phyloP scores from a whole-genome alignment of 2,329 filamentous ascomycete genomes.

The Sarocladium kiliense region DNA sequence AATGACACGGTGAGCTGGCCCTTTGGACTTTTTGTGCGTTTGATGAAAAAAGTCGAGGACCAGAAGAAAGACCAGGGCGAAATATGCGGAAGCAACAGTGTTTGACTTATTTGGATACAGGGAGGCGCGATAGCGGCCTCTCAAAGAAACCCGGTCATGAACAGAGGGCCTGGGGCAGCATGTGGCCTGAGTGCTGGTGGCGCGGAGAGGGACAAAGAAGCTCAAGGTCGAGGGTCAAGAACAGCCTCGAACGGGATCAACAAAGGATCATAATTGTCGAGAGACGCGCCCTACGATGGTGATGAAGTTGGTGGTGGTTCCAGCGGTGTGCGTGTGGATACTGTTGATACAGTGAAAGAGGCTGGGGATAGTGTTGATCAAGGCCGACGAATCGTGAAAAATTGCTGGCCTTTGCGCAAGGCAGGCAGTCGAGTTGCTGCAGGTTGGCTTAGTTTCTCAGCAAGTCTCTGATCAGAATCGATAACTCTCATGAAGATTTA shows the following conservation, averaged over 20 bases:
- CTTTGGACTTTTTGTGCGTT: not conserved
- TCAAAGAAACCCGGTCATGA: slow-evolving; percentile 4
- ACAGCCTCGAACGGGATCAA: not conserved
- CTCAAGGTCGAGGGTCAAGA: not conserved
- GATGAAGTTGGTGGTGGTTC: slow-evolving; percentile 1
- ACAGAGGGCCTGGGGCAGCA: slow-evolving; percentile 1
- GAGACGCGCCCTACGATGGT: not conserved
- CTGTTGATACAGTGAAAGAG: not conserved
- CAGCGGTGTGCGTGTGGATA: slow-evolving; percentile 1
- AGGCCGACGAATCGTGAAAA: no score
- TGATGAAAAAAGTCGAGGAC: not conserved
- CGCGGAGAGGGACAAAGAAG: not conserved
- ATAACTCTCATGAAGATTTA: no score
- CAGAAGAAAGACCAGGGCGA: not conserved
- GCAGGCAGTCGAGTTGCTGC: no score
- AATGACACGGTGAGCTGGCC: not conserved
- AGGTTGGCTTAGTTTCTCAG: no score
- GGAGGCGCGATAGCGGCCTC: slow-evolving; percentile 3
- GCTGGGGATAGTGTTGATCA: not conserved
- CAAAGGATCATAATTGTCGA: not conserved
- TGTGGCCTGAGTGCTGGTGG: not conserved
- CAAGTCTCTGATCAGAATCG: no score
- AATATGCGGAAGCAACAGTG: not conserved
- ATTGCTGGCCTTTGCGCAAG: no score
- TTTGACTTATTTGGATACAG: not conserved